Percentiles rank a stretch among this genome's conserved stretches.
phyloP scores from a whole-genome alignment of 2,329 filamentous ascomycete species.

The Chaetomium strumarium region DNA sequence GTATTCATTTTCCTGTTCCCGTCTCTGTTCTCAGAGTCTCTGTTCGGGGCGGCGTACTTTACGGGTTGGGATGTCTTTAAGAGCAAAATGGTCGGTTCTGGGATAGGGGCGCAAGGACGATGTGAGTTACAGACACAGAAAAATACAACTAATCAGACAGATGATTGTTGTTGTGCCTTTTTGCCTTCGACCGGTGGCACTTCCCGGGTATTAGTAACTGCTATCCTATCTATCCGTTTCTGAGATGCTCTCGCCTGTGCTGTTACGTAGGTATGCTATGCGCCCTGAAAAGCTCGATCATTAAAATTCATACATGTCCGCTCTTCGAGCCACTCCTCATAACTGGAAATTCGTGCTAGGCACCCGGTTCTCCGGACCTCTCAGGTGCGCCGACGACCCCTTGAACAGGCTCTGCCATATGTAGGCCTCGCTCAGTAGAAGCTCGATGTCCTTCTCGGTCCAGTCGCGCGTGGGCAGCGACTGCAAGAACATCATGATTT shows the following conservation, averaged over 20 bases:
- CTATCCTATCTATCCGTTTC: too few relatives aligned
- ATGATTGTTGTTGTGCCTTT: too few relatives aligned
- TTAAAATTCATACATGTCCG: not conserved
- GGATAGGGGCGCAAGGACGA: not conserved
- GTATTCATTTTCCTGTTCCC: not conserved
- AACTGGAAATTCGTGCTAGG: conserved; percentile 39
- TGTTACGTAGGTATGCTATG: not conserved
- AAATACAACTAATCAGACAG: too few relatives aligned
- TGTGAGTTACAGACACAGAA: not conserved
- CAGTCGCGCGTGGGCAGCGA: conserved; percentile 85
- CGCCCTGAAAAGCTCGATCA: not conserved
- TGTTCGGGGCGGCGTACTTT: not conserved
- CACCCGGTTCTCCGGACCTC: conserved; percentile 41
- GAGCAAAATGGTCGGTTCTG: not conserved
- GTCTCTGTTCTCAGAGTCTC: not conserved
- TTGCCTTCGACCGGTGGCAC: too few relatives aligned
- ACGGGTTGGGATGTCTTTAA: not conserved
- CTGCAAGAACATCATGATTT: conserved; percentile 99
- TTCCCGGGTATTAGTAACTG: too few relatives aligned
- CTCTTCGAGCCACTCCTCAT: conserved; percentile 14
- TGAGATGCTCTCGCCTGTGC: too few relatives aligned
- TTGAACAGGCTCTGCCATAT: conserved; percentile 99
- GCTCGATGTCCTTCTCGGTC: conserved; percentile 97
- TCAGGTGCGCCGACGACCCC: conserved; percentile 84
- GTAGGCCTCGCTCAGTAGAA: conserved; percentile 91